Evolutionary conservation across 2,329 filamentous ascomycete species (phyloP).

Genomic region (Cercospora berteroae): DNA sequence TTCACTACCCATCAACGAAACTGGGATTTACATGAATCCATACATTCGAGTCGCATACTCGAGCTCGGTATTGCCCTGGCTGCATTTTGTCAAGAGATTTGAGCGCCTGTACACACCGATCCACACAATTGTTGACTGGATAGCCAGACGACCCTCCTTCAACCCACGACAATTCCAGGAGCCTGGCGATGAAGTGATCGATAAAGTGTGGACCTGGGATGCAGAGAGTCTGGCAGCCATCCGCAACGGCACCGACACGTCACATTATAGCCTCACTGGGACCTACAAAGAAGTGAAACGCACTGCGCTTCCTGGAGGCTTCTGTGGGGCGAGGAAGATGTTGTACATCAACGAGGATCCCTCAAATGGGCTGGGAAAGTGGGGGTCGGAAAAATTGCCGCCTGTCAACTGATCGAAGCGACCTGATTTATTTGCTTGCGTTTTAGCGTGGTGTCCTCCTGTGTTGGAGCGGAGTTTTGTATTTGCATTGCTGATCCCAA

Average conservation of each 20-base stretch:
- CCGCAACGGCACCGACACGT: slow-evolving; percentile 17
- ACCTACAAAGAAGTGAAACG: slow-evolving; percentile 18
- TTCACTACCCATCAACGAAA: slow-evolving; percentile 38
- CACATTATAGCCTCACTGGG: slow-evolving; percentile 10
- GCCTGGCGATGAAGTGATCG: slow-evolving; percentile 55
- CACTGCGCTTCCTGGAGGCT: slow-evolving; percentile 22
- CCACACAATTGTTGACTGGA: slow-evolving; percentile 56
- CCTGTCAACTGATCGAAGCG: not conserved
- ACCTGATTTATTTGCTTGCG: slow-evolving; percentile 7
- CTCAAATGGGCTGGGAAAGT: slow-evolving; percentile 14
- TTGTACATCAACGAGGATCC: slow-evolving; percentile 26
- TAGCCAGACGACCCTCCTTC: slow-evolving; percentile 56
- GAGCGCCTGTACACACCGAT: slow-evolving; percentile 63
- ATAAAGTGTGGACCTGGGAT: slow-evolving; percentile 53
- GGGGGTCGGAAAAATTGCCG: slow-evolving; percentile 19
- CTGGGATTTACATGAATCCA: slow-evolving; percentile 71
- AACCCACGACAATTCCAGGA: slow-evolving; percentile 62
- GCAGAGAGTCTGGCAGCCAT: slow-evolving; percentile 30
- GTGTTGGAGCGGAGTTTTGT: not conserved
- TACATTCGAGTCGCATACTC: slow-evolving; percentile 71
- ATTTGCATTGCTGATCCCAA: slow-evolving; percentile 10
- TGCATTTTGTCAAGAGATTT: slow-evolving; percentile 61
- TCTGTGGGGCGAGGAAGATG: slow-evolving; percentile 23
- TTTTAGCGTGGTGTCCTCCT: slow-evolving; percentile 7
- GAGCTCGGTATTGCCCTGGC: slow-evolving; percentile 55